These are phyloP conservation scores for Epichloe typhina DNA, from an alignment of 2,329 filamentous ascomycete genomes.

Conservation along the genomic window DNA sequence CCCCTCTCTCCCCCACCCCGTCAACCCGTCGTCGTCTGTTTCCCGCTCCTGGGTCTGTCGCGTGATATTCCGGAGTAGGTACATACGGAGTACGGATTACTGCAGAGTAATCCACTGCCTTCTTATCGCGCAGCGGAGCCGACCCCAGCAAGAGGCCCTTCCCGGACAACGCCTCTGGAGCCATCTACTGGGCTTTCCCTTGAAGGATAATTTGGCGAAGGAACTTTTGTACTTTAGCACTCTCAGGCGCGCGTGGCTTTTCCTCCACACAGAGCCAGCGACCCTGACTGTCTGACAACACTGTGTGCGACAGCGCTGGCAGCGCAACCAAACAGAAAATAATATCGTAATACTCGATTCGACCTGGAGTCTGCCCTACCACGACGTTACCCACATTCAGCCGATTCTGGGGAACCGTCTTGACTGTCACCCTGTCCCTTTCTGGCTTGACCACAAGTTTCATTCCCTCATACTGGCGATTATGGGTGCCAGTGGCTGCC, in stretches of 20 bases:
- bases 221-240: constrained; percentile 26
- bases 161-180: constrained; percentile 11
- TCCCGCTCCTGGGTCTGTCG: background rate
- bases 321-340: background rate
- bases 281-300: background rate
- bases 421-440: constrained; percentile 9
- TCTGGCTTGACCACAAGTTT: constrained; percentile 6
- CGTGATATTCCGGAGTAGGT: no score
- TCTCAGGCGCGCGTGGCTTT: constrained; percentile 23
- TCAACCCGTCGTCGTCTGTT: background rate
- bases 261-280: constrained; percentile 12
- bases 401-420: constrained; percentile 10
- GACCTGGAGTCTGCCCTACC: constrained; percentile 9
- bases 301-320: constrained; percentile 1
- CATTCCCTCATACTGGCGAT: constrained; percentile 19
- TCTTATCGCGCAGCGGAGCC: constrained; percentile 8
- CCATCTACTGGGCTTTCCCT: constrained; percentile 22
- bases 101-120: background rate
- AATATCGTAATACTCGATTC: constrained; percentile 1
- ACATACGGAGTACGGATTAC: no score
- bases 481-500: constrained; percentile 25
- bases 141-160: constrained; percentile 11
- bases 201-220: constrained; percentile 23
- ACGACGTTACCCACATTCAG: constrained; percentile 10
- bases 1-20: background rate